phyloP scores from a whole-genome alignment of 305 asterid species.

The Plantago coronopus region DNA sequence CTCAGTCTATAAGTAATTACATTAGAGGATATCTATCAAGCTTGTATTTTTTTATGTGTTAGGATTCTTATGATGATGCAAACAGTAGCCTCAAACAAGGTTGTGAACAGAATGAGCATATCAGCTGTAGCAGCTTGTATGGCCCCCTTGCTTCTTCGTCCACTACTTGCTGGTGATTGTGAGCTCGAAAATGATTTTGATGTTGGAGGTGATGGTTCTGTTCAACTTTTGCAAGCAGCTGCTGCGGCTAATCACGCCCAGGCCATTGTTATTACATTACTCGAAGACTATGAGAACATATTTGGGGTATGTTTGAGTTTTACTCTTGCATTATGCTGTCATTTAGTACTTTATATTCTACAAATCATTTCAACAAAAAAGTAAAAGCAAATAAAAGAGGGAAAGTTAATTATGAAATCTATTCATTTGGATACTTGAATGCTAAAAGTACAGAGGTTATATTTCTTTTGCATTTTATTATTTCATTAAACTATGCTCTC shows the following conservation, averaged over 20 bases:
- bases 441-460: slow-evolving; percentile 6
- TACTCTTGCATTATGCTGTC: slow-evolving; percentile 4
- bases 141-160: slow-evolving; percentile 98
- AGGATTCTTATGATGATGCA: slow-evolving; percentile 95
- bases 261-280: slow-evolving; percentile 86
- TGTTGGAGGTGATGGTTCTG: slow-evolving; percentile 84
- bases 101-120: slow-evolving; percentile 82
- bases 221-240: slow-evolving; percentile 95
- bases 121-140: slow-evolving; percentile 99
- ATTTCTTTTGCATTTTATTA: slow-evolving; percentile 1
- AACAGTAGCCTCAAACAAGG: slow-evolving; percentile 74
- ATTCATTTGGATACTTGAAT: slow-evolving; percentile 8
- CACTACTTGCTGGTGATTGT: slow-evolving; percentile 96
- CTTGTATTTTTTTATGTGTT: slow-evolving; percentile 26
- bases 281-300: slow-evolving; percentile 82
- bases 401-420: slow-evolving; percentile 1
- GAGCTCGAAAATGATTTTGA: slow-evolving; percentile 69
- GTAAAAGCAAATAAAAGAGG: neutral
- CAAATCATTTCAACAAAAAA: neutral
- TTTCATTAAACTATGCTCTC: neutral
- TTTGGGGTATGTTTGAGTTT: slow-evolving; percentile 75
- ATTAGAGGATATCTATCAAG: slow-evolving; percentile 15
- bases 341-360: slow-evolving; percentile 1
- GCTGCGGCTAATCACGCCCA: slow-evolving; percentile 99
- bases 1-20: neutral